Evolutionary conservation across 2,329 filamentous ascomycete genomes (phyloP), one percentile per base, ranked within the genome.

Genomic region (Rutstroemia sydowiana): DNA sequence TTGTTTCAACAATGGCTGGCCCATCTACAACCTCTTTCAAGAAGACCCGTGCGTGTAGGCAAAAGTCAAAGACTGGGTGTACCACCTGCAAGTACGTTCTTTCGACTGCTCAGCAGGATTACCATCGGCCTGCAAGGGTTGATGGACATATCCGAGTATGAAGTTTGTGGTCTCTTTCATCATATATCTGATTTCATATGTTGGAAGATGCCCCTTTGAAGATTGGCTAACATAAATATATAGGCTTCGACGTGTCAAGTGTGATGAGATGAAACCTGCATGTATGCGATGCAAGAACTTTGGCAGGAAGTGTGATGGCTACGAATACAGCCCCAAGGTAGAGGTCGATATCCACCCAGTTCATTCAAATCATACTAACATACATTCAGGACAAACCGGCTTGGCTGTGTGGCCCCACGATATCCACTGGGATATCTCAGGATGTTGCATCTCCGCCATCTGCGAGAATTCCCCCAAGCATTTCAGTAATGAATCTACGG

Each of bases 41-140:
- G 21, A 52, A 52, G 45, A 48, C 63, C 18, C 57, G 63, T 43
- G 61, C 61, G 3, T 63, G 63, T 45, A 64, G 59, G 37, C 62
- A 63, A 32, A 53, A 53, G 16, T 43, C 45, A 23, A 53, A 53
- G 31, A 53, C 51, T 34, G 51, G 51, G 13, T 53, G 51, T 53
- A 49, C 45, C 31, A 53, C 51, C 23, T 53, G 51, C 51, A 53
- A 53, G 51, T 53, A 36, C 18, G 51, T 49, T 21, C 26, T 28
- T 34, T 7, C 26, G 21, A 28, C 34, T 43, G 28, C 30, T 32
- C 31, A 48, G 16, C n/a, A n/a, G 23, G 11, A 30, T 30, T 13
- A 21, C 4, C 20, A 32, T 20, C 16, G 23, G 11, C 46, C 26
- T 14, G 21, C 18, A 37, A 11, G 20, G 34, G 20, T 34, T 18